Evolutionary conservation across 2,329 filamentous ascomycete genomes (phyloP), one percentile per base, ranked within the genome.

Genomic region (Cladorrhinum sp.): DNA sequence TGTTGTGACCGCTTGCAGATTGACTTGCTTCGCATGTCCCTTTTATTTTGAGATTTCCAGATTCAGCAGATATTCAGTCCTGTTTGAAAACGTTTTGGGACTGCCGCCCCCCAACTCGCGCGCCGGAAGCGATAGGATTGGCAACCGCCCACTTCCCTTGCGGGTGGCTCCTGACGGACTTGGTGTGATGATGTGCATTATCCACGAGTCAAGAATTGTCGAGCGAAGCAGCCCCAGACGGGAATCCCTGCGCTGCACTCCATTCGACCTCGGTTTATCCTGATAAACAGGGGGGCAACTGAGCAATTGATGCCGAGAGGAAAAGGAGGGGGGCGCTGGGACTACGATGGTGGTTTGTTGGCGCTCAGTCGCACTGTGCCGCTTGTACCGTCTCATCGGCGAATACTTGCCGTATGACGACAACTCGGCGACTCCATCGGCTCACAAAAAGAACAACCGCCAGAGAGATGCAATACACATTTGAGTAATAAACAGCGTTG

Each of bases 171-270:
- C 50, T 63, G 58, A 61, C 62, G 24, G 59, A 59, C 57, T 65
- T 50, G 63, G 62, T 61, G 63, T 50, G 62, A 68, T 68, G 66
- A 68, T 69, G 66, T 68, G 67, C 67, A 68, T 64, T 59, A 58
- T 54, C 64, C 63, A 64, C 67, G 68, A 69, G 68, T 69, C 68
- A 69, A 68, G 66, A 60, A 23, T 41, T 32, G 57, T 58, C 52
- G 61, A 64, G 58, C 60, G 62, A 65, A 65, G 64, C 62, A 61
- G 51, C 60, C 62, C 62, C 50, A 63, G 59, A 65, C 62, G 60
- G 56, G 57, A 56, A 60, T 58, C 59, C 61, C 52, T 62, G 38
- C 60, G 36, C 60, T 36, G 51, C 56, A 41, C 50, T 58, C 50
- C 59, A 62, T 62, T 65, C 62, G 64, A 55, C 63, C 67, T 68